Base-by-base conservation (phyloP, 1,139 yeast genomes). In the Tardiomyces digboiensis region DNA sequence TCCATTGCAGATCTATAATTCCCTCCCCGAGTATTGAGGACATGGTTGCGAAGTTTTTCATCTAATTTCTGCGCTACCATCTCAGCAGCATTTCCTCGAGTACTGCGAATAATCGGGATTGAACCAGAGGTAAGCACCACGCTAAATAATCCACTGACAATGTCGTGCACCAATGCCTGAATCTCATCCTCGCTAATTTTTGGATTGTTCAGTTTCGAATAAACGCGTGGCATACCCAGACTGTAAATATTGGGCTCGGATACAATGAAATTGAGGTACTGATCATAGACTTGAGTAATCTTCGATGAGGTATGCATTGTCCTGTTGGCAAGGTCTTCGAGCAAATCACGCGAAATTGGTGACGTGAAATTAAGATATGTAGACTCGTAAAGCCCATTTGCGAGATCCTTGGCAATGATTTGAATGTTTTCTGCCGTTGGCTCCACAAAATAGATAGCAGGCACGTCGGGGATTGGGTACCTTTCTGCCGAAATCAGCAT, bases 11-110 rank as follows among this genome's bases (percentile, higher is more conserved):
- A 19, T 22, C 21, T 26, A 14, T 39, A 33, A n/a, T 43, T 37
- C 39, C 41, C 22, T 19, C 42, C 39, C 51, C 78, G 75, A 1
- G 89, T 71, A 58, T 87, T 88, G 46, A 83, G 74, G 40, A 87
- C 82, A 60, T 86, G 83, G 58, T 91, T 96, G 47, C 97, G 74
- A 46, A 91, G 69, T 57, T 79, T 82, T 54, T 78, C 75, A 56
- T 93, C 97, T 50, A 91, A 71, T 58, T 82, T 86, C 52, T 82
- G 83, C 2, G 97, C 95, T 22, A 91, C 84, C 59, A 88, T 75
- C 60, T 91, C 97, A 1, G 97, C 97, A 0, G 99, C 95, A 1
- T 97, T 96, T 43, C 94, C 93, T 43, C 83, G 74, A 40, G 93
- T 89, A 42, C 96, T 83, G 55, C 99, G 76, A 49, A 91, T 87